These are phyloP conservation scores for Cutaneotrichosporon dermatis DNA, from an alignment of 1,284 basidiomycete genomes.

Conservation along the genomic window DNA sequence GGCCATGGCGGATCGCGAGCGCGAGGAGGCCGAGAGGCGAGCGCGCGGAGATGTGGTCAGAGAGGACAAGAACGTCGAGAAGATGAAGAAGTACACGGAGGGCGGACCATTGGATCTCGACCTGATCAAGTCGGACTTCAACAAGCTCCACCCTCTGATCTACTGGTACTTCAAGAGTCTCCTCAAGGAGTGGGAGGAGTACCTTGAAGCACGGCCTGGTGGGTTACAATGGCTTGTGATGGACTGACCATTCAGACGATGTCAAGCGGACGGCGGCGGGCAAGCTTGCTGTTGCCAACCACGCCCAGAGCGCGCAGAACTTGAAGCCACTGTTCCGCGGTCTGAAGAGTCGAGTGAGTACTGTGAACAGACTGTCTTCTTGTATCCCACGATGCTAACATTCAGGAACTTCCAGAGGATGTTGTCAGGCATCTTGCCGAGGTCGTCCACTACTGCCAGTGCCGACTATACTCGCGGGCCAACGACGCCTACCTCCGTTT, in stretches of 20 bases:
- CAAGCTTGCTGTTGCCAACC: slow-evolving; percentile 88
- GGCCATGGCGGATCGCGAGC: slow-evolving; percentile 69
- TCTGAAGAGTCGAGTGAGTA: slow-evolving; percentile 71
- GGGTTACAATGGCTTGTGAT: slow-evolving; percentile 19
- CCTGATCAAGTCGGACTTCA: slow-evolving; percentile 85
- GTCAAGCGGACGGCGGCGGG: slow-evolving; percentile 85
- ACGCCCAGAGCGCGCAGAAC: slow-evolving; percentile 92
- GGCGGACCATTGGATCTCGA: slow-evolving; percentile 56
- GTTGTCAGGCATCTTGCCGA: slow-evolving; percentile 86
- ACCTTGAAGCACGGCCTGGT: slow-evolving; percentile 87
- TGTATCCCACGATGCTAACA: neutral
- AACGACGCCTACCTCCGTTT: slow-evolving; percentile 96
- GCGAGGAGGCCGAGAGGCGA: slow-evolving; percentile 62
- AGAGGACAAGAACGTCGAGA: slow-evolving; percentile 5
- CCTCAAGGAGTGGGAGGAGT: slow-evolving; percentile 92
- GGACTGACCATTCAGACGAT: slow-evolving; percentile 39
- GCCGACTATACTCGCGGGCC: slow-evolving; percentile 84
- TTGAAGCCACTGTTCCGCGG: slow-evolving; percentile 93
- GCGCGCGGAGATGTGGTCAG: slow-evolving; percentile 21
- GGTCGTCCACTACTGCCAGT: slow-evolving; percentile 95
- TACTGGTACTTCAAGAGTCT: slow-evolving; percentile 91
- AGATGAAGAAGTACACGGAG: slow-evolving; percentile 7
- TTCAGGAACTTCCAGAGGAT: slow-evolving; percentile 72
- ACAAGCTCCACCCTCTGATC: slow-evolving; percentile 93
- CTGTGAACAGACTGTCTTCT: neutral